A percentile compares a stretch with the other conserved stretches of the same genome.
phyloP scores from a whole-genome alignment of 345 rosid species.

The Isatis tinctoria region DNA sequence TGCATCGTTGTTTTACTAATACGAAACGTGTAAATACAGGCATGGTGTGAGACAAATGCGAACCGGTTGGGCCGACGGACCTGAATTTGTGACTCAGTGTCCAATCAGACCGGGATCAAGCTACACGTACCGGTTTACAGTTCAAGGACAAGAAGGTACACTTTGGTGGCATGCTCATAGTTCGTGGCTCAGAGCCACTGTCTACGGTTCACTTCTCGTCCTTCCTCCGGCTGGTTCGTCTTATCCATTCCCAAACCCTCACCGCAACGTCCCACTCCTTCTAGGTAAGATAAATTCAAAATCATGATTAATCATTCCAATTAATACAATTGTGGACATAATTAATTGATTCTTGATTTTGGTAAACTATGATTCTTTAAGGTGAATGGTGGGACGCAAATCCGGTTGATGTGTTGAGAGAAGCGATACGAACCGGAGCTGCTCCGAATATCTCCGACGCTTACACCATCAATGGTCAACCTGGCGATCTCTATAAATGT shows the following conservation, averaged over 20 bases:
- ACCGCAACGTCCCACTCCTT: conserved; percentile 63
- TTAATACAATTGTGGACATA: background rate
- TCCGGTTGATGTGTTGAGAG: conserved; percentile 74
- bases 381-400: conserved; percentile 99
- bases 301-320: background rate
- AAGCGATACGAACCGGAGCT: conserved; percentile 66
- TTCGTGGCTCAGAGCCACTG: conserved; percentile 96
- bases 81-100: conserved; percentile 90
- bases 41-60: conserved; percentile 86
- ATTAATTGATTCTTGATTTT: background rate
- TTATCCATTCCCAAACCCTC: conserved; percentile 75
- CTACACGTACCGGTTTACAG: conserved; percentile 82
- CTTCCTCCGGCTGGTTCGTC: conserved; percentile 63
- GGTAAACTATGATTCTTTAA: conserved; percentile 15
- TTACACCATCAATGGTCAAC: conserved; percentile 89
- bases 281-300: conserved; percentile 49
- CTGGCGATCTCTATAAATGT: conserved; percentile 91
- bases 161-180: conserved; percentile 99
- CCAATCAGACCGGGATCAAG: conserved; percentile 88
- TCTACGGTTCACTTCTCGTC: conserved; percentile 78
- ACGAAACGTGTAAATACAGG: conserved; percentile 36
- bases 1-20: background rate
- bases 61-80: conserved; percentile 97
- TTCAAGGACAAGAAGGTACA: conserved; percentile 91
- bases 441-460: conserved; percentile 80